Conservation (phyloP, 345 rosid genomes). For the Erysimum cheiranthoides region DNA sequence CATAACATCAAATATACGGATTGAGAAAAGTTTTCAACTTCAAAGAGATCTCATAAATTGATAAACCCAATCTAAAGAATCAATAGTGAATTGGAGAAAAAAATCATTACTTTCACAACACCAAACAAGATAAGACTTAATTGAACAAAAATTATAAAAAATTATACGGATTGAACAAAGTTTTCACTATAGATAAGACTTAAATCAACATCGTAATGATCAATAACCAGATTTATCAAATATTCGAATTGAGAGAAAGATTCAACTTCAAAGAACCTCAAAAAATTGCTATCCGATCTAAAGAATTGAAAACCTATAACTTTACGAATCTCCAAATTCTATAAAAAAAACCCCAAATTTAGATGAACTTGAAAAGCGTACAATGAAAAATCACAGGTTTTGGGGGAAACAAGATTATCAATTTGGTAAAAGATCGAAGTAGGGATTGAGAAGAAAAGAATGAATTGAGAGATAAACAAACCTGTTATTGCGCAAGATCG, state of each 20-base stretch:
- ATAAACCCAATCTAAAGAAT: background rate
- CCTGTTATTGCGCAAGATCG: conserved; percentile 21
- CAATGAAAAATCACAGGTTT: background rate
- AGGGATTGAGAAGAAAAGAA: background rate
- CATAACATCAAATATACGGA: background rate
- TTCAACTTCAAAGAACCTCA: background rate
- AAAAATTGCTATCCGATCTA: background rate
- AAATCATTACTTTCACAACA: conserved; percentile 18
- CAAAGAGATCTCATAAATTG: background rate
- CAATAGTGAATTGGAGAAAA: background rate
- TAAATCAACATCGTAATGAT: background rate
- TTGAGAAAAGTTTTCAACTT: background rate
- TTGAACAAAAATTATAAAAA: too few relatives aligned
- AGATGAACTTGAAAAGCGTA: conserved; percentile 2
- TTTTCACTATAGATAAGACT: too few relatives aligned
- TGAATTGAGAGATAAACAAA: background rate
- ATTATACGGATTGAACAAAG: too few relatives aligned
- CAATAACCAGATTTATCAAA: background rate
- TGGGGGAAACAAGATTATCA: background rate
- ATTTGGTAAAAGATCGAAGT: conserved; percentile 4
- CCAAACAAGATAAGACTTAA: too few relatives aligned
- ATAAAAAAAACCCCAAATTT: background rate
- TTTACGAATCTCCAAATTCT: background rate
- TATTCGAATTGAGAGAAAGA: background rate
- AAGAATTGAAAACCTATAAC: background rate